phyloP scores from a whole-genome alignment of 306 rosid species.

The Hippophae gyantsensis region DNA sequence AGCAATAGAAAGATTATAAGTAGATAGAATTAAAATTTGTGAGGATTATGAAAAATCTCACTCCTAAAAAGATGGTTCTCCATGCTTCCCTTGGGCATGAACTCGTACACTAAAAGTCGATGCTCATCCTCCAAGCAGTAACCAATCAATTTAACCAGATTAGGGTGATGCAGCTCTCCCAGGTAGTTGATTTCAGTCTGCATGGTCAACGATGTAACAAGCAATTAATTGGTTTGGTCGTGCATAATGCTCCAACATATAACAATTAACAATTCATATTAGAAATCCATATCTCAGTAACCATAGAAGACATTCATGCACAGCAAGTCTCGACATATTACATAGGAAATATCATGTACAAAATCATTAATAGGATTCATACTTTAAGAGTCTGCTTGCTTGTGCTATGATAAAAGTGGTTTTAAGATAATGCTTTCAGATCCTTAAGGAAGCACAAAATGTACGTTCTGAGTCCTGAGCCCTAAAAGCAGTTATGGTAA shows the following conservation, averaged over 20 bases:
- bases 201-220: constrained; percentile 12
- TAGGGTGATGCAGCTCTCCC: constrained; percentile 81
- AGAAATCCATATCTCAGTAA: no score
- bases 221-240: constrained; percentile 11
- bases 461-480: no score
- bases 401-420: no score
- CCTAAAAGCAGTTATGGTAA: no score
- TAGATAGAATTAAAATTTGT: not conserved
- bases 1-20: not conserved
- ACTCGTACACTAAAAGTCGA: constrained; percentile 81
- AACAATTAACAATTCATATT: constrained; percentile 9
- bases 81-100: constrained; percentile 94
- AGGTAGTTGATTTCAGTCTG: constrained; percentile 96
- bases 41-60: constrained; percentile 29
- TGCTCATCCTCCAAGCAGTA: constrained; percentile 91
- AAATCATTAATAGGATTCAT: no score
- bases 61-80: constrained; percentile 93
- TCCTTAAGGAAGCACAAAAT: no score
- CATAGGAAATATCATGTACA: no score
- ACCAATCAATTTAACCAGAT: constrained; percentile 87
- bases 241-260: constrained; percentile 1
- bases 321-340: no score
- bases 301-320: no score
- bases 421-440: no score
- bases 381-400: no score